A percentile compares a stretch with the other conserved stretches of the same genome.
Evolutionary conservation across 2,329 filamentous ascomycete species (phyloP).

Genomic region (Coniochaeta prunicola): DNA sequence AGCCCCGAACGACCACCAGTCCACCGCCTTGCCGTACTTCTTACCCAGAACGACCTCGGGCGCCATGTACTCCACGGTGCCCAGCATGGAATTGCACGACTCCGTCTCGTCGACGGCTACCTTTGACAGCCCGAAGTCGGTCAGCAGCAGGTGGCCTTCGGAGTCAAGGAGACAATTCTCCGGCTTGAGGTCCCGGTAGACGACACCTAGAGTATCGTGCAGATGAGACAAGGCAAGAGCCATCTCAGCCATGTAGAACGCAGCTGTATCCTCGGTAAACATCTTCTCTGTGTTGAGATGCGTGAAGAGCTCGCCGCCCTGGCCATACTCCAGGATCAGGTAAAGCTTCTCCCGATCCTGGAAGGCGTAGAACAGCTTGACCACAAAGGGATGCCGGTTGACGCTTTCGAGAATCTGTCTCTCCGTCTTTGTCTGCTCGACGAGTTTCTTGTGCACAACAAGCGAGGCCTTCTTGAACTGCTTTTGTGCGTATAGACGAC

Average conservation of each 20-base stretch:
- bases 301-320: slow-evolving; percentile 95
- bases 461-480: slow-evolving; percentile 97
- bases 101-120: slow-evolving; percentile 66
- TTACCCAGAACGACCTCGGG: slow-evolving; percentile 86
- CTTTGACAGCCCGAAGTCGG: slow-evolving; percentile 95
- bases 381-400: slow-evolving; percentile 93
- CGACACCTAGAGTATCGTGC: slow-evolving; percentile 83
- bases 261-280: slow-evolving; percentile 82
- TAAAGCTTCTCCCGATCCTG: slow-evolving; percentile 98
- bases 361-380: slow-evolving; percentile 97
- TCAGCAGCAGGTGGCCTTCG: slow-evolving; percentile 86
- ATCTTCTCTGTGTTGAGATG: slow-evolving; percentile 90
- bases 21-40: slow-evolving; percentile 87
- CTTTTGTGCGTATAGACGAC: slow-evolving; percentile 92
- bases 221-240: slow-evolving; percentile 88
- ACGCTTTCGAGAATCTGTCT: slow-evolving; percentile 91
- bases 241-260: slow-evolving; percentile 99
- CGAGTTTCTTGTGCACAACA: slow-evolving; percentile 88
- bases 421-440: slow-evolving; percentile 97
- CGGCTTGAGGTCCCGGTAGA: slow-evolving; percentile 95
- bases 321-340: slow-evolving; percentile 93
- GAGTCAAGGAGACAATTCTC: slow-evolving; percentile 93
- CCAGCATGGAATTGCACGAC: slow-evolving; percentile 80
- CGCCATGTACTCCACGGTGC: slow-evolving; percentile 98
- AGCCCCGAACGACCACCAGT: slow-evolving; percentile 98